Percentiles rank a stretch among this genome's conserved stretches.
phyloP scores from a whole-genome alignment of 2,329 filamentous ascomycete genomes.

The Diaporthe citrichinensis region DNA sequence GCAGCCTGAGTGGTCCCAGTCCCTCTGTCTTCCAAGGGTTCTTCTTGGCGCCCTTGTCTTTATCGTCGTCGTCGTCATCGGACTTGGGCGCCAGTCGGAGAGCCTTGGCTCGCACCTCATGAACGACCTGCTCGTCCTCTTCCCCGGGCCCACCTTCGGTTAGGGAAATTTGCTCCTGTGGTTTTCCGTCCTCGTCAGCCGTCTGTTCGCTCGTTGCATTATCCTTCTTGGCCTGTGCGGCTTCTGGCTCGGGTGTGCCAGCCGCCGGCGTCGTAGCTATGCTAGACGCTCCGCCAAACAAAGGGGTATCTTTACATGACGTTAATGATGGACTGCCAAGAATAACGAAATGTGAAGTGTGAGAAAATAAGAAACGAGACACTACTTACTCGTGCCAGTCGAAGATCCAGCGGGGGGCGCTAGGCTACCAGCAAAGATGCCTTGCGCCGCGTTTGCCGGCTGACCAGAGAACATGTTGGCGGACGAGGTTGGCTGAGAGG shows the following conservation, averaged over 20 bases:
- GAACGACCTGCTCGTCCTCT: conserved; percentile 78
- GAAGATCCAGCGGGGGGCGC: conserved; percentile 50
- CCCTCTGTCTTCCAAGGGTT: conserved; percentile 78
- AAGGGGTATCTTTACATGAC: conserved; percentile 67
- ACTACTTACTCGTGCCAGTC: conserved; percentile 59
- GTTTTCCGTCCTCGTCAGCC: conserved; percentile 69
- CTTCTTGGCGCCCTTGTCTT: conserved; percentile 56
- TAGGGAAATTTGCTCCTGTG: conserved; percentile 75
- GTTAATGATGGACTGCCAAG: conserved; percentile 52
- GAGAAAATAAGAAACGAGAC: conserved; percentile 31
- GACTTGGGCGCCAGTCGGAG: conserved; percentile 69
- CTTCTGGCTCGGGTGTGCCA: conserved; percentile 70
- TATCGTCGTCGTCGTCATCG: conserved; percentile 59
- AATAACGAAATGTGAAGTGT: conserved; percentile 40
- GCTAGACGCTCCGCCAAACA: conserved; percentile 72
- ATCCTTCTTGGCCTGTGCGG: conserved; percentile 56
- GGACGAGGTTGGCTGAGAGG: conserved; percentile 46
- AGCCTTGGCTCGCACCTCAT: conserved; percentile 80
- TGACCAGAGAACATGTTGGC: conserved; percentile 47
- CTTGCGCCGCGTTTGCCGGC: conserved; percentile 46
- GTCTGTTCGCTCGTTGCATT: conserved; percentile 53
- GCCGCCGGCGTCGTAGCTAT: conserved; percentile 72
- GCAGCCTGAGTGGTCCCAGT: conserved; percentile 78
- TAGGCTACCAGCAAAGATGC: conserved; percentile 48
- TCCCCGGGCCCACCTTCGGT: conserved; percentile 77